Conservation (phyloP, 1,284 basidiomycete genomes). For the Pseudozyma hubeiensis region DNA sequence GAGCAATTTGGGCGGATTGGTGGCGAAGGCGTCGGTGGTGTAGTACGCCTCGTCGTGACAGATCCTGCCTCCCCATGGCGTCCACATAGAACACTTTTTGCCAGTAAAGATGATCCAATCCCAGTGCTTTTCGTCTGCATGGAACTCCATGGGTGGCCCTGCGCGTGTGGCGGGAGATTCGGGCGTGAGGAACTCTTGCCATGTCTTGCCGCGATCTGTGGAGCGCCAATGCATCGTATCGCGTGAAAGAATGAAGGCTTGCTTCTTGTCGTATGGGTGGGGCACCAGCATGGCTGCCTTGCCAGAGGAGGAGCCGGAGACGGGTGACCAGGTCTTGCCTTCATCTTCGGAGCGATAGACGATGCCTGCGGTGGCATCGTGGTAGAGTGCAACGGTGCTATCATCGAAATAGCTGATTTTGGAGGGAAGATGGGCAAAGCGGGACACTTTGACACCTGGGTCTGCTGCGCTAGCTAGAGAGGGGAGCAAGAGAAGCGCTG, state of each 20-base stretch:
- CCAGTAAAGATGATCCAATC: slow-evolving; percentile 64
- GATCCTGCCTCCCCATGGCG: slow-evolving; percentile 56
- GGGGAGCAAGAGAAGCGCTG: slow-evolving; percentile 4
- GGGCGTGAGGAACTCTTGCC: slow-evolving; percentile 63
- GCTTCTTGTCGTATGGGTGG: slow-evolving; percentile 82
- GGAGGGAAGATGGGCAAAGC: slow-evolving; percentile 78
- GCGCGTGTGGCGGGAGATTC: slow-evolving; percentile 53
- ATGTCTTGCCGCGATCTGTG: slow-evolving; percentile 59
- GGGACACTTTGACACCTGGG: slow-evolving; percentile 70
- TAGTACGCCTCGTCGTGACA: slow-evolving; percentile 70
- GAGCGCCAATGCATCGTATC: slow-evolving; percentile 63
- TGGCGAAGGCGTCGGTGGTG: slow-evolving; percentile 62
- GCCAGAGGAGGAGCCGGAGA: slow-evolving; percentile 76
- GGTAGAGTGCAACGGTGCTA: slow-evolving; percentile 82
- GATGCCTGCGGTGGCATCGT: slow-evolving; percentile 78
- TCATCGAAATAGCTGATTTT: slow-evolving; percentile 93
- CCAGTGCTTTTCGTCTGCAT: slow-evolving; percentile 61
- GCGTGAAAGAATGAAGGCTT: slow-evolving; percentile 62
- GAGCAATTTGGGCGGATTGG: slow-evolving; percentile 48
- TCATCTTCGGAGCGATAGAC: slow-evolving; percentile 88
- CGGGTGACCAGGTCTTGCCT: slow-evolving; percentile 81
- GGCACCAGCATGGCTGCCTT: slow-evolving; percentile 80
- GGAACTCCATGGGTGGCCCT: slow-evolving; percentile 62
- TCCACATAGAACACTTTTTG: slow-evolving; percentile 59
- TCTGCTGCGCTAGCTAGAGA: slow-evolving; percentile 9